These are phyloP conservation scores for Cornus kousa DNA, from an alignment of 148 eudicot species.

Conservation along the genomic window DNA sequence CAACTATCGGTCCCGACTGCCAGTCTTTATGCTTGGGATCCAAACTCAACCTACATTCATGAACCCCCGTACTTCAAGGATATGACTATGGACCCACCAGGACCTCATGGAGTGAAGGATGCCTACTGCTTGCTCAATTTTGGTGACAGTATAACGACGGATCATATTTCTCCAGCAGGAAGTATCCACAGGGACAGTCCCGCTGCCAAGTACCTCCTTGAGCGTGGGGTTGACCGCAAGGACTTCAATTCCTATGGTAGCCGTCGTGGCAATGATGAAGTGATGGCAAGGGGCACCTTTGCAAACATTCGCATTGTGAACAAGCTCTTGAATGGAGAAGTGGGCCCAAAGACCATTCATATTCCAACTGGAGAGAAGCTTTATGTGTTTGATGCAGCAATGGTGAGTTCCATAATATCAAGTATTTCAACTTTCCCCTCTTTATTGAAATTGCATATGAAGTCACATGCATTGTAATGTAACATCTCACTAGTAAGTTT, in stretches of 20 bases:
- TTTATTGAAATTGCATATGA: too few relatives aligned
- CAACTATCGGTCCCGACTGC: slow-evolving; percentile 71
- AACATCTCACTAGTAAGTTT: background rate
- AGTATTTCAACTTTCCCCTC: too few relatives aligned
- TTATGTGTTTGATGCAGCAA: slow-evolving; percentile 80
- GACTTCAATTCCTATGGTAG: slow-evolving; percentile 96
- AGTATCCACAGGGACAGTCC: slow-evolving; percentile 95
- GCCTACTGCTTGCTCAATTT: slow-evolving; percentile 90
- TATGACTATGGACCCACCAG: slow-evolving; percentile 93
- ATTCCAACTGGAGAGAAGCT: slow-evolving; percentile 86
- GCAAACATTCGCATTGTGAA: slow-evolving; percentile 91
- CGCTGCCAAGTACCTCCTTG: slow-evolving; percentile 81
- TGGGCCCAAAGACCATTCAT: slow-evolving; percentile 86
- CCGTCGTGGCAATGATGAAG: slow-evolving; percentile 93
- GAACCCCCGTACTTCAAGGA: slow-evolving; percentile 90
- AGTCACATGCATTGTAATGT: too few relatives aligned
- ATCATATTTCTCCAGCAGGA: slow-evolving; percentile 97
- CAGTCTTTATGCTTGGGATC: slow-evolving; percentile 79
- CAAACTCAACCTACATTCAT: slow-evolving; percentile 81
- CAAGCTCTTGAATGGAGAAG: slow-evolving; percentile 89
- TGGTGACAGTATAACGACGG: slow-evolving; percentile 96
- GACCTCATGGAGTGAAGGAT: slow-evolving; percentile 84
- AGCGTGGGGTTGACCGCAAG: slow-evolving; percentile 80
- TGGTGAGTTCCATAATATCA: slow-evolving; percentile 39
- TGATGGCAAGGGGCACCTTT: slow-evolving; percentile 96